Conservation (phyloP, 106 monocot genomes). For the Dendrobium catenatum region DNA sequence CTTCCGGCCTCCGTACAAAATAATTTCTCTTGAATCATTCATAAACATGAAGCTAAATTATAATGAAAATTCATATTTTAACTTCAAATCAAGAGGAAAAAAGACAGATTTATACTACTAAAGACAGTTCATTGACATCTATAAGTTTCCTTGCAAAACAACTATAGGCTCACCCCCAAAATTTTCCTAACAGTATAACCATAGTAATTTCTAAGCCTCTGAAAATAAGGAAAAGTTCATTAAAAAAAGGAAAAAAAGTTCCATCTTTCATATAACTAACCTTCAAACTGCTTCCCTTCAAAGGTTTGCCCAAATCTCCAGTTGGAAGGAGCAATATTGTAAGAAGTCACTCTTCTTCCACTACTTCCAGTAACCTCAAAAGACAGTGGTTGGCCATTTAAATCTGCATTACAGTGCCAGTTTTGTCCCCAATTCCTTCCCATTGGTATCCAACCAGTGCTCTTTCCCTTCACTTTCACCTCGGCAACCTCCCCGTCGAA, state of each 20-base stretch:
- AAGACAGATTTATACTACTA: no score
- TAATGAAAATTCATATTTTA: no score
- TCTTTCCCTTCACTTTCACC: constrained; percentile 49
- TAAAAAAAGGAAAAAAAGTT: background rate
- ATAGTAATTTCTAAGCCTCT: no score
- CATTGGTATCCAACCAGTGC: constrained; percentile 46
- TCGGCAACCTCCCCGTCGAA: constrained; percentile 30
- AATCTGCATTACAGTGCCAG: constrained; percentile 39
- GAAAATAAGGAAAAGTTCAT: no score
- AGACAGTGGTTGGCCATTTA: constrained; percentile 35
- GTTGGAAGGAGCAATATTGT: constrained; percentile 25
- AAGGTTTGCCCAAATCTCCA: constrained; percentile 54
- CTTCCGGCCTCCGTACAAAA: no score
- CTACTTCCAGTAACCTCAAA: constrained; percentile 41
- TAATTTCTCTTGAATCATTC: no score
- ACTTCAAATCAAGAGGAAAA: no score
- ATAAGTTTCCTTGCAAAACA: no score
- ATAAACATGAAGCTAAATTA: no score
- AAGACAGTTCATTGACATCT: no score
- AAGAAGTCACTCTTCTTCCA: constrained; percentile 31
- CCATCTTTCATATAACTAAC: background rate
- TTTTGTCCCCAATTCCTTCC: constrained; percentile 71
- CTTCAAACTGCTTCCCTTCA: constrained; percentile 37
- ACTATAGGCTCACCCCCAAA: no score
- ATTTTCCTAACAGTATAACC: no score